Evolutionary conservation across 805 yeast species (phyloP).

Genomic region (Kluyveromyces aestuarii): DNA sequence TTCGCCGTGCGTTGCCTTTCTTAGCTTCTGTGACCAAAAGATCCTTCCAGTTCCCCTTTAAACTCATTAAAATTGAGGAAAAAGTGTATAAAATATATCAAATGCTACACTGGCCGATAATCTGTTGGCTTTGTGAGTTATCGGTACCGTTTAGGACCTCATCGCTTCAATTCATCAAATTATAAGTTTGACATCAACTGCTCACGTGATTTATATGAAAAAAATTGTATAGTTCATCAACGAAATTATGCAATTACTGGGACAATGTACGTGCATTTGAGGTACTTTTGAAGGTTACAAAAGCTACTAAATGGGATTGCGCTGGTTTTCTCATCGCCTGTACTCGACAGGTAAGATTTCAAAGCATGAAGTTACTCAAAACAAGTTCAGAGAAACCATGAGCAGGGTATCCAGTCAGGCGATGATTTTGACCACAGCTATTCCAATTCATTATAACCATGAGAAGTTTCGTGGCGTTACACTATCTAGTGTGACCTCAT

Average conservation of each 20-base stretch:
- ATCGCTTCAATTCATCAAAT: no score
- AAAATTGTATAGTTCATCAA: background rate
- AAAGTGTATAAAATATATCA: no score
- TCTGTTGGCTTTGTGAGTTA: no score
- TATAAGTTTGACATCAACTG: background rate
- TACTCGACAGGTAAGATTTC: background rate
- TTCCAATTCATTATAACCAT: constrained; percentile 17
- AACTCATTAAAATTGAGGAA: background rate
- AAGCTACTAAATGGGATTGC: background rate
- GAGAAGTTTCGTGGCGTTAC: constrained; percentile 53
- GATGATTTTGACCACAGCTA: constrained; percentile 50
- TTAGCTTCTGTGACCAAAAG: background rate
- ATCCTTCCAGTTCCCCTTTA: background rate
- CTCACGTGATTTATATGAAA: background rate
- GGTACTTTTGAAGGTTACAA: background rate
- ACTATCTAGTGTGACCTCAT: constrained; percentile 74
- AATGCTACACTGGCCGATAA: no score
- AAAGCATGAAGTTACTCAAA: constrained; percentile 12
- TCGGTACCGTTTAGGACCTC: no score
- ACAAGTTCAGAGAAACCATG: constrained; percentile 33
- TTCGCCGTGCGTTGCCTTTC: background rate
- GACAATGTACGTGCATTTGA: no score
- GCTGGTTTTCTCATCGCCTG: background rate
- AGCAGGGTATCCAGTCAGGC: constrained; percentile 42
- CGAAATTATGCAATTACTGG: no score